A percentile compares a stretch with the other conserved stretches of the same genome.
Conservation (phyloP, 2,329 filamentous ascomycete genomes). For the Aspergillus fijiensis region DNA sequence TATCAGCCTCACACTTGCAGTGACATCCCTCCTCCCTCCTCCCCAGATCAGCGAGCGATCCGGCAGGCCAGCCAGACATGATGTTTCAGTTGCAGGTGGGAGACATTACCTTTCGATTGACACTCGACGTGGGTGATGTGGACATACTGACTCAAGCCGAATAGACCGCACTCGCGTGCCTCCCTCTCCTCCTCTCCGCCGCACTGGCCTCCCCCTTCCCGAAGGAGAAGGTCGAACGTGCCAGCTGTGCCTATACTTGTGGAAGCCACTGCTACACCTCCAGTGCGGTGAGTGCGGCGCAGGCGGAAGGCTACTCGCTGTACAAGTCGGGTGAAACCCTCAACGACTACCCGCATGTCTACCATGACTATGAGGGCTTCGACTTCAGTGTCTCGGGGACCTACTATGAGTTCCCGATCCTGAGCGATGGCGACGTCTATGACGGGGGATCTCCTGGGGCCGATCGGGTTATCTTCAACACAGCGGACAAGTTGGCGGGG, state of each 20-base stretch:
- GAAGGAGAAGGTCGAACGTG: constrained; percentile 31
- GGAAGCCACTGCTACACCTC: constrained; percentile 55
- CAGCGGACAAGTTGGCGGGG: constrained; percentile 57
- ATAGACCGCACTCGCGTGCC: constrained; percentile 13
- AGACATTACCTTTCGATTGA: neutral
- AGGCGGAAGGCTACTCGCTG: constrained; percentile 53
- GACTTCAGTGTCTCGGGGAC: constrained; percentile 57
- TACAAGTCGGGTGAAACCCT: constrained; percentile 41
- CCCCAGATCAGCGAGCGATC: too few relatives aligned
- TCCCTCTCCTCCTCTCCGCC: constrained; percentile 24
- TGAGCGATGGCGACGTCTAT: constrained; percentile 51
- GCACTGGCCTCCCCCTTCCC: constrained; percentile 27
- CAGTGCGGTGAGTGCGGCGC: constrained; percentile 51
- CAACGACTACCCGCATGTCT: constrained; percentile 58
- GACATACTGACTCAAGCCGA: neutral
- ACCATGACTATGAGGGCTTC: constrained; percentile 65
- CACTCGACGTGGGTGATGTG: too few relatives aligned
- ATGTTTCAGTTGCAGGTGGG: constrained; percentile 7
- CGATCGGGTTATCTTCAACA: constrained; percentile 66
- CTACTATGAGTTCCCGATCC: constrained; percentile 65
- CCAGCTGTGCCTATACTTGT: constrained; percentile 53
- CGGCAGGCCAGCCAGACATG: neutral
- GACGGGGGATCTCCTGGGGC: constrained; percentile 63
- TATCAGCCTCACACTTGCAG: too few relatives aligned
- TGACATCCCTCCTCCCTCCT: too few relatives aligned